These are phyloP conservation scores for Trypanosomatidae sp. DNA, from an alignment of 208 protist genomes.

Conservation along the genomic window DNA sequence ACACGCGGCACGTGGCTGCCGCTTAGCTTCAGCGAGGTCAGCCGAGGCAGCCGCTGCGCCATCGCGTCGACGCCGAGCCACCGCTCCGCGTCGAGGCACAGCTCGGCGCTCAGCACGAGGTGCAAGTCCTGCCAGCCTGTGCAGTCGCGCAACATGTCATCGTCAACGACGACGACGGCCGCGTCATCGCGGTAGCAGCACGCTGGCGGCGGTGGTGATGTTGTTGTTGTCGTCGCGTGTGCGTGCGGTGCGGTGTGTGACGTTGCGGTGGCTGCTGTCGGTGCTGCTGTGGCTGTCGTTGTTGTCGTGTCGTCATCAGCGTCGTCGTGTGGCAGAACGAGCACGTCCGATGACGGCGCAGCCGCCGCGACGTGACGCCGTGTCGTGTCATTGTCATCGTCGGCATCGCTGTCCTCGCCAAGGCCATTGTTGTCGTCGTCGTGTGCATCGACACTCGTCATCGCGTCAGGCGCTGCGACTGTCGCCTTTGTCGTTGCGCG, in stretches of 20 bases:
- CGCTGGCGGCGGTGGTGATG: not conserved
- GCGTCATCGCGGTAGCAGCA: not conserved
- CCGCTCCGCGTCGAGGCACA: conserved; percentile 39
- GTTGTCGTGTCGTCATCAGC: not conserved
- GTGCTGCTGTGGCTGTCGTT: no score
- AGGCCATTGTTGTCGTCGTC: no score
- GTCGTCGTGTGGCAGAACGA: no score
- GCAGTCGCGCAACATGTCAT: conserved; percentile 52
- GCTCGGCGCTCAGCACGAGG: conserved; percentile 38
- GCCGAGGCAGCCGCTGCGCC: conserved; percentile 21
- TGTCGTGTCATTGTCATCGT: no score
- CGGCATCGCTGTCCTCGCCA: no score
- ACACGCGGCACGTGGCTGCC: conserved; percentile 48
- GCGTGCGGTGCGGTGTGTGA: not conserved
- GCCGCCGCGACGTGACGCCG: no score
- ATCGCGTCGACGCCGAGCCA: conserved; percentile 53
- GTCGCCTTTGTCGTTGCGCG: no score
- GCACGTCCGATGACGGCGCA: no score
- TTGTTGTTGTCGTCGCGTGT: not conserved
- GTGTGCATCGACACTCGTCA: no score
- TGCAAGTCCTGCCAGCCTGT: conserved; percentile 67
- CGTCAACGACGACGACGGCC: conserved; percentile 13
- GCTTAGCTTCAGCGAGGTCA: conserved; percentile 51
- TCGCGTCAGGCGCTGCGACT: no score
- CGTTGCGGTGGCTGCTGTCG: not conserved